These are phyloP conservation scores for Schoenoplectus triqueter DNA, from an alignment of 202 grass and related monocot genomes.

Conservation along the genomic window DNA sequence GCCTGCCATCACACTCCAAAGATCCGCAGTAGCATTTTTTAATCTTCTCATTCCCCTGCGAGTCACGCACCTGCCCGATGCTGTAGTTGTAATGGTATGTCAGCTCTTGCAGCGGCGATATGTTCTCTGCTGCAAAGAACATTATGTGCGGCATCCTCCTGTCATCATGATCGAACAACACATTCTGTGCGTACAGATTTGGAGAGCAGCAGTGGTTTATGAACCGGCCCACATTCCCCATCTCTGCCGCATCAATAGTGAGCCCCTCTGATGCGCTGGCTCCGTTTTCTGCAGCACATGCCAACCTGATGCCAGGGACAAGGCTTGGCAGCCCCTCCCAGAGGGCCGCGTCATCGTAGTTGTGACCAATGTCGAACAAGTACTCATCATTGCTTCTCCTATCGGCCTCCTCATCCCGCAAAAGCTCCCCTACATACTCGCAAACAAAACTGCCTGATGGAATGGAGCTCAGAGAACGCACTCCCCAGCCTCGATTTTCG, in stretches of 20 bases:
- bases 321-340: constrained; percentile 52
- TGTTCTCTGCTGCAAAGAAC: constrained; percentile 76
- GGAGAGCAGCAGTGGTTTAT: constrained; percentile 81
- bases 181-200: constrained; percentile 75
- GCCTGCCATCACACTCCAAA: constrained; percentile 68
- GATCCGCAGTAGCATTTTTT: constrained; percentile 82
- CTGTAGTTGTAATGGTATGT: constrained; percentile 80
- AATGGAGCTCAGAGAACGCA: constrained; percentile 69
- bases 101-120: constrained; percentile 69
- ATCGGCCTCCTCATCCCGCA: constrained; percentile 63
- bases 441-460: constrained; percentile 70
- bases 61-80: constrained; percentile 53
- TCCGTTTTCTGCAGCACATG: background rate
- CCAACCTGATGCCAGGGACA: constrained; percentile 37
- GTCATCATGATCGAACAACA: constrained; percentile 76
- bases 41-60: constrained; percentile 51
- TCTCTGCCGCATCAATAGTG: constrained; percentile 74
- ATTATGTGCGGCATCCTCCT: constrained; percentile 67
- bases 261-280: constrained; percentile 44
- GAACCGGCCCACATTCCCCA: constrained; percentile 74
- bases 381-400: constrained; percentile 61
- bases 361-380: constrained; percentile 74
- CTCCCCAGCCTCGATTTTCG: constrained; percentile 63
- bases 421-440: constrained; percentile 70
- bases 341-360: constrained; percentile 53